Base-by-base conservation (phyloP, 495 filamentous ascomycete genomes). In the Podospora conica region DNA sequence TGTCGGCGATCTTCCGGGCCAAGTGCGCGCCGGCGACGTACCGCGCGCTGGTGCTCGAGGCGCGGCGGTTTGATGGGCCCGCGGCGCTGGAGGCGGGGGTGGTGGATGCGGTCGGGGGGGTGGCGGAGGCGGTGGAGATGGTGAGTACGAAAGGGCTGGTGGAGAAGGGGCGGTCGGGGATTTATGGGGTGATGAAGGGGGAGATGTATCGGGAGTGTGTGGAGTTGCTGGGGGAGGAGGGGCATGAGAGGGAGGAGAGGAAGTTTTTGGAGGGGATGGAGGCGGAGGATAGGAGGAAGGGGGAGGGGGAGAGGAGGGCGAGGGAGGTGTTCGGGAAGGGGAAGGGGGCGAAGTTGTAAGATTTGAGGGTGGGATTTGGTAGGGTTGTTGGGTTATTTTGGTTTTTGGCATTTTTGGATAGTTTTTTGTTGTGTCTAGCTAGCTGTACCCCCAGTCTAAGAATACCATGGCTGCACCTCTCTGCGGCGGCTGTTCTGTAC, bases 201-300 rank as follows among this genome's bases (percentile, higher is more conserved):
- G 89, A 91, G 74, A 91, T 92, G 87, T 92, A 87, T 71, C 73
- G 85, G 9, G 85, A 88, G 73, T 82, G 80, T 1, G 69, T 91
- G 40, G 81, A 70, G 27, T 74, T 84, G 60, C 70, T 90, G 66
- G 83, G 83, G 56, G 70, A 73, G 15, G 78, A 79, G 70, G 77
- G 69, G 21, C 65, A 73, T 20, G 65, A 64, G 11, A 76, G 68
- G 11, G 83, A 81, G 62, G 74, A 85, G 72, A 71, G 72, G 63
- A 80, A 78, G 75, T 80, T 79, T 57, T 78, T 79, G 55, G 66
- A 68, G 48, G 65, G 75, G 53, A 71, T 71, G 69, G 69, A 68
- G 63, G 65, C 56, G 22, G 78, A 75, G 40, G 70, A 74, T 1
- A 68, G 73, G 63, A 68, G 71, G 67, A 71, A 67, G 71, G 73